These are phyloP conservation scores for Malbranchea zuffiana DNA, from an alignment of 2,329 filamentous ascomycete genomes.

Conservation along the genomic window DNA sequence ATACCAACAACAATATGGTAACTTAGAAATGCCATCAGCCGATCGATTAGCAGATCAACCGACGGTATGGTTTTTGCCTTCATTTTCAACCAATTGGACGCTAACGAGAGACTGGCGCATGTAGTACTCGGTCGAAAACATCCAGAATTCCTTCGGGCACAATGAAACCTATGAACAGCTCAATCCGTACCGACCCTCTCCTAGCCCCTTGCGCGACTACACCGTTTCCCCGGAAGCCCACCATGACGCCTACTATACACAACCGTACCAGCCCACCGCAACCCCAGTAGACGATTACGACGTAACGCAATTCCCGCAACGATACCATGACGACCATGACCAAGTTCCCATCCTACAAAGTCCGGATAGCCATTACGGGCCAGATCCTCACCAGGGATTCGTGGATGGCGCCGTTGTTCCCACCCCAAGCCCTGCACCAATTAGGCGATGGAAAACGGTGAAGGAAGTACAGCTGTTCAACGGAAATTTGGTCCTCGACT, in stretches of 20 bases:
- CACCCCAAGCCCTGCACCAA: constrained; percentile 46
- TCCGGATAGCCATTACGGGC: constrained; percentile 51
- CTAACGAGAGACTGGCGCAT: not conserved
- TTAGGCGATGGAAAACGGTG: constrained; percentile 94
- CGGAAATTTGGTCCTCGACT: constrained; percentile 93
- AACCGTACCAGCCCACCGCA: constrained; percentile 63
- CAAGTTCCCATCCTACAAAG: constrained; percentile 61
- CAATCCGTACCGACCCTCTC: constrained; percentile 35
- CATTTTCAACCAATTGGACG: not conserved
- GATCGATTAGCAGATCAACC: constrained; percentile 76
- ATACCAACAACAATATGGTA: constrained; percentile 47
- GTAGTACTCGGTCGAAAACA: constrained; percentile 61
- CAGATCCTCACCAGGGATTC: constrained; percentile 42
- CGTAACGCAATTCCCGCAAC: constrained; percentile 39
- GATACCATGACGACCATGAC: constrained; percentile 61
- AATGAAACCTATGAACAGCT: constrained; percentile 49
- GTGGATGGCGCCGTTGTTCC: constrained; percentile 30
- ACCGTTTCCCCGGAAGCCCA: constrained; percentile 71
- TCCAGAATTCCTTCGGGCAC: constrained; percentile 52
- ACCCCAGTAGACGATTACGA: constrained; percentile 46
- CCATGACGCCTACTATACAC: constrained; percentile 76
- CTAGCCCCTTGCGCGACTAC: constrained; percentile 55
- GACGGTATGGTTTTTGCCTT: constrained; percentile 50
- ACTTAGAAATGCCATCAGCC: constrained; percentile 58
- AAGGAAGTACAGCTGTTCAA: constrained; percentile 97